Base-by-base conservation (phyloP, 179 eudicot genomes). In the Gypsophila paniculata region DNA sequence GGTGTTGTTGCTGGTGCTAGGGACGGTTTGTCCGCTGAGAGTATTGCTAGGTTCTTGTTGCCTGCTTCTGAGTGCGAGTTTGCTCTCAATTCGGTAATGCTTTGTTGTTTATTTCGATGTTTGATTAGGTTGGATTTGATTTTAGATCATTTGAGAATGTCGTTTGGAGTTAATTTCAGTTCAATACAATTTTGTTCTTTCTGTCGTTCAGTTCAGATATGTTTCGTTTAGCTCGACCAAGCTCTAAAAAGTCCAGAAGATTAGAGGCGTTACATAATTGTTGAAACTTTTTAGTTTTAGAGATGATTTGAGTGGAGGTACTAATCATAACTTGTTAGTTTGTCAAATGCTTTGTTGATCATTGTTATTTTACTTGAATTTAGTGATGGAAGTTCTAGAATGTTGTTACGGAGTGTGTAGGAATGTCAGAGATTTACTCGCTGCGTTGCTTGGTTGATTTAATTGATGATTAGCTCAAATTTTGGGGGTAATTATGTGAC, bases 51-150 rank as follows among this genome's bases (percentile, higher is more conserved):
- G 82, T 89, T 93, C 66, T 80, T 93, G 85, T 76, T 93, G 82
- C 96, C 93, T 10, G 96, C 91, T 13, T 89, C 98, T 0, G 93
- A 89, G 44, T 89, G 98, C 67, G 97, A 87, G 74, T 93, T 93
- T 61, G 82, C 80, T 0, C 85, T 93, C 70, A 85, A 93, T 75
- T 73, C 93, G 97, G 98, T 93, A 89, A 65, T 73, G 11, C 34
- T 62, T 58, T 57, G 38, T 6, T 22, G 63, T 34, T 60, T 9
- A 18, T 13, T 7, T 36, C n/a, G 54, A n/a, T 13, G 65, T 15
- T 57, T 73, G 64, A 49, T 51, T 0, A 22, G 17, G 18, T 49
- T 53, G 58, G n/a, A 53, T 53, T 53, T 53, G 58, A 53, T 21
- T 4, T 34, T n/a, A 36, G 25, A 9, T 54, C 17, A 36, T n/a